Conservation (phyloP, 2,329 filamentous ascomycete species). For the Monosporascus sp. region DNA sequence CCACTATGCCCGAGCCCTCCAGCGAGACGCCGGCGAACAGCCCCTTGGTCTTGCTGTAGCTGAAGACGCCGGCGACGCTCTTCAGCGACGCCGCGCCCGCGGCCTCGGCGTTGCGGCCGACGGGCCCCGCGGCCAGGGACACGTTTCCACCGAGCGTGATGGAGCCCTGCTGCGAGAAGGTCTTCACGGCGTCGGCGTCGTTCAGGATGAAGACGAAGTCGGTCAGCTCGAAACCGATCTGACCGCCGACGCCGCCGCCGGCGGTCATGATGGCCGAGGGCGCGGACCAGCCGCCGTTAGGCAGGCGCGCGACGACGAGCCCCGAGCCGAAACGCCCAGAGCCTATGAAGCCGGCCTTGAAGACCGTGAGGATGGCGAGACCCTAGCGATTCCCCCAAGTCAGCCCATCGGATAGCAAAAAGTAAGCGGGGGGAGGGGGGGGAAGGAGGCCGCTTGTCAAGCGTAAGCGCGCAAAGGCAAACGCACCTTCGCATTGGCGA, state of each 20-base stretch:
- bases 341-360: constrained; percentile 82
- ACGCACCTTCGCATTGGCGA: constrained; percentile 82
- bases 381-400: constrained; percentile 41
- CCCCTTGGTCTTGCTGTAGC: constrained; percentile 97
- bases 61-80: constrained; percentile 87
- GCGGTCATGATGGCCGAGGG: constrained; percentile 76
- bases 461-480: background rate
- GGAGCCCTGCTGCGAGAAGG: constrained; percentile 87
- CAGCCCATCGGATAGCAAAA: constrained; percentile 2
- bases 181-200: constrained; percentile 80
- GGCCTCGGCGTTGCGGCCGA: constrained; percentile 92
- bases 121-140: constrained; percentile 86
- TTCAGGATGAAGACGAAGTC: constrained; percentile 99
- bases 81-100: constrained; percentile 88
- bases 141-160: constrained; percentile 95
- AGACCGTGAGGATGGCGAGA: constrained; percentile 78
- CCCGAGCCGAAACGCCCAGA: constrained; percentile 78
- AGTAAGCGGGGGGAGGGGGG: constrained; percentile 3
- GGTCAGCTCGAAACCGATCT: constrained; percentile 82
- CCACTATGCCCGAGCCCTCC: constrained; percentile 88
- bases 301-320: constrained; percentile 72
- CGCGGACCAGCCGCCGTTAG: constrained; percentile 75
- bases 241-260: constrained; percentile 77
- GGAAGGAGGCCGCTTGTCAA: constrained; percentile 3
- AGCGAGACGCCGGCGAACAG: constrained; percentile 93